Conservation (phyloP, 2,329 filamentous ascomycete species). For the Paecilomyces fulvus region DNA sequence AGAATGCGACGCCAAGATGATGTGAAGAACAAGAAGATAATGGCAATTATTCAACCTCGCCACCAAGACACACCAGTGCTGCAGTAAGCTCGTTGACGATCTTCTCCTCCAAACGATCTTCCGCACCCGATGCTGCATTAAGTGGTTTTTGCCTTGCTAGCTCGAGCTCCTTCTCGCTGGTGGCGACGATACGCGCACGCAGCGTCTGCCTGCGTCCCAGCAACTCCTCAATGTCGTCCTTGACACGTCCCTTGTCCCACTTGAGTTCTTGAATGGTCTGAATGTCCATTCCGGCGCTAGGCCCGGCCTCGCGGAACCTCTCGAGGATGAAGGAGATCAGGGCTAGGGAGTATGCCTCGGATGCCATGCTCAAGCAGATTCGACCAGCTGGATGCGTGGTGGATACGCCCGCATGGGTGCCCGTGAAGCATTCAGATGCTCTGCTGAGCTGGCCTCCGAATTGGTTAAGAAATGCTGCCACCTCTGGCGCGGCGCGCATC, state of each 20-base stretch:
- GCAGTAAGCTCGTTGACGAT: slow-evolving; percentile 61
- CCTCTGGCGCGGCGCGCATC: slow-evolving; percentile 71
- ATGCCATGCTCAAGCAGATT: slow-evolving; percentile 64
- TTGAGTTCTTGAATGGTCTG: slow-evolving; percentile 61
- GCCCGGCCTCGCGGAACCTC: slow-evolving; percentile 55
- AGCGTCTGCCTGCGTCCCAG: slow-evolving; percentile 61
- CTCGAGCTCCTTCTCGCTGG: slow-evolving; percentile 63
- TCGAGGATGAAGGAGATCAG: slow-evolving; percentile 66
- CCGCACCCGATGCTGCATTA: slow-evolving; percentile 37
- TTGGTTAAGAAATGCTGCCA: slow-evolving; percentile 79
- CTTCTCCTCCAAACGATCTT: slow-evolving; percentile 66
- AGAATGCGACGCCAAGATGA: not conserved
- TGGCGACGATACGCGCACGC: slow-evolving; percentile 63
- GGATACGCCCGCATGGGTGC: slow-evolving; percentile 36
- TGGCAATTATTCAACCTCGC: slow-evolving; percentile 23
- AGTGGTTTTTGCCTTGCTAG: slow-evolving; percentile 41
- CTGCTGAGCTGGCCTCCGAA: slow-evolving; percentile 71
- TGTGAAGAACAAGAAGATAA: not conserved
- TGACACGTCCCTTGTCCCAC: slow-evolving; percentile 64
- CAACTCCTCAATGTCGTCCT: slow-evolving; percentile 79
- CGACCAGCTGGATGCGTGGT: slow-evolving; percentile 43
- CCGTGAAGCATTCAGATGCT: slow-evolving; percentile 63
- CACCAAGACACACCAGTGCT: slow-evolving; percentile 35
- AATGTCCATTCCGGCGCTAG: slow-evolving; percentile 50
- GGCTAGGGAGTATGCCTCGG: slow-evolving; percentile 70